phyloP scores from a whole-genome alignment of 129 eudicot genomes.

The carrot (Daucus carota) region DH1_v3.0 NC_030381.2:51496501-51497000 shows the following conservation, averaged over 20 bases:
- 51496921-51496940: background rate
- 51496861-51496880: background rate
- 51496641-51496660: slow-evolving; percentile 96
- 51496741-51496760: slow-evolving; percentile 95
- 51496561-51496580: slow-evolving; percentile 93
- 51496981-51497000: slow-evolving; percentile 16
- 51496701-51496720: slow-evolving; percentile 89
- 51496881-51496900: background rate
- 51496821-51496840: background rate
- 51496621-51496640: slow-evolving; percentile 98
- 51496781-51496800: background rate
- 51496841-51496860: background rate
- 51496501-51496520: slow-evolving; percentile 93
- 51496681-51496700: slow-evolving; percentile 76
- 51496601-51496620: slow-evolving; percentile 99
- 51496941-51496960: background rate
- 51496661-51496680: slow-evolving; percentile 99
- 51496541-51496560: slow-evolving; percentile 85
- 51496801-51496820: background rate
- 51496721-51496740: slow-evolving; percentile 97
- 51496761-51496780: slow-evolving; percentile 97
- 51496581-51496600: slow-evolving; percentile 89
- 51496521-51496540: slow-evolving; percentile 75
- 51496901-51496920: background rate
- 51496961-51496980: background rate